These are phyloP conservation scores for Entomortierella beljakovae DNA, from an alignment of 192 early-diverging fungal species.

Conservation along the genomic window DNA sequence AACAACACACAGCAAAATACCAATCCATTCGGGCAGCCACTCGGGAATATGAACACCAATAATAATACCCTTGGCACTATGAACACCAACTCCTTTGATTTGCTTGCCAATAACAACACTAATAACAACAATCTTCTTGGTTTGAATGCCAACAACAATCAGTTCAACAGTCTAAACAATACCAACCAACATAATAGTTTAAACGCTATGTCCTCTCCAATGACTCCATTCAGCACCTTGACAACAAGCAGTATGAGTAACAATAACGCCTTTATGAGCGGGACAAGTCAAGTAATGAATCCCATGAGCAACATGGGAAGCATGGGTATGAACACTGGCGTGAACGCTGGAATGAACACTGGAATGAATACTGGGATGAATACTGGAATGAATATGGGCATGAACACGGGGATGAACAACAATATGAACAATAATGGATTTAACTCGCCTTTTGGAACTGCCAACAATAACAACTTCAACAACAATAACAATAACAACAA, in stretches of 20 bases:
- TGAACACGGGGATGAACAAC: slow-evolving; percentile 13
- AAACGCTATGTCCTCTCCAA: slow-evolving; percentile 11
- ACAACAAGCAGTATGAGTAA: slow-evolving; percentile 14
- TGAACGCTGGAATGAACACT: no score
- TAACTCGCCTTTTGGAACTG: slow-evolving; percentile 37
- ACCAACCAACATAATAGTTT: slow-evolving; percentile 19
- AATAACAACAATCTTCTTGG: no score
- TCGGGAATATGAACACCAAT: slow-evolving; percentile 1
- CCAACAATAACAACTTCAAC: slow-evolving; percentile 20
- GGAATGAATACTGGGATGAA: no score
- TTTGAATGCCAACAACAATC: no score
- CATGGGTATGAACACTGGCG: slow-evolving; percentile 14
- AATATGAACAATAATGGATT: slow-evolving; percentile 17
- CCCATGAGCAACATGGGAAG: slow-evolving; percentile 5
- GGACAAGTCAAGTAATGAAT: slow-evolving; percentile 10
- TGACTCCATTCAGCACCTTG: slow-evolving; percentile 13
- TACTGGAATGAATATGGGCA: no score
- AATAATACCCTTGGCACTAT: neutral
- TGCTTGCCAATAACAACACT: slow-evolving; percentile 7
- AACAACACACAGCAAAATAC: slow-evolving; percentile 1
- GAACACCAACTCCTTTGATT: slow-evolving; percentile 19
- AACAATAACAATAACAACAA: slow-evolving; percentile 40
- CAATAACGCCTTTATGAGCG: slow-evolving; percentile 16
- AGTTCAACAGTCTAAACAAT: slow-evolving; percentile 16
- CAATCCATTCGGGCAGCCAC: slow-evolving; percentile 16